These are phyloP conservation scores for Populus alba DNA, from an alignment of 345 rosid species.

Conservation along the genomic window DNA sequence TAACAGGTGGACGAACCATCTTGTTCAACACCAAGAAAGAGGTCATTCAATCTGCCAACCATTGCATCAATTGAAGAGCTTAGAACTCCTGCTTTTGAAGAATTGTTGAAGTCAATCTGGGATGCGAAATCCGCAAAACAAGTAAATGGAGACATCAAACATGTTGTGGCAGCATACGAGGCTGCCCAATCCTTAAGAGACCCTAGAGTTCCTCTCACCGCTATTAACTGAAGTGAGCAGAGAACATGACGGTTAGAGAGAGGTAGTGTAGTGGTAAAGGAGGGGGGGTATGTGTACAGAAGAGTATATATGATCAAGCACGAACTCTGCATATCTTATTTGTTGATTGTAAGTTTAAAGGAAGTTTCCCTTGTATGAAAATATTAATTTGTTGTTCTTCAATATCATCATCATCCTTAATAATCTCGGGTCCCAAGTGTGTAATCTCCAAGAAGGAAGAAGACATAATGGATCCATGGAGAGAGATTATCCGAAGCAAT, in stretches of 20 bases:
- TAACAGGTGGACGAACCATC: constrained; percentile 84
- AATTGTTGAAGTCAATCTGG: constrained; percentile 66
- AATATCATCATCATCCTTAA: too few relatives aligned
- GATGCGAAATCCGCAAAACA: constrained; percentile 60
- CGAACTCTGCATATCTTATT: constrained; percentile 18
- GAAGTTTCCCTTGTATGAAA: constrained; percentile 2
- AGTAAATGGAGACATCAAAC: constrained; percentile 73
- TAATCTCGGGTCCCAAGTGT: too few relatives aligned
- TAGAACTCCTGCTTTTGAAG: constrained; percentile 81
- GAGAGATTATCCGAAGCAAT: too few relatives aligned
- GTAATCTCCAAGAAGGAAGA: too few relatives aligned
- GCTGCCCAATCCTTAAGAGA: constrained; percentile 67
- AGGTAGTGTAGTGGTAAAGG: constrained; percentile 6
- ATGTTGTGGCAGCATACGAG: constrained; percentile 46
- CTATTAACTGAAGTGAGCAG: constrained; percentile 55
- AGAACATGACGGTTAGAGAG: constrained; percentile 7
- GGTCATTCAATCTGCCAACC: constrained; percentile 72
- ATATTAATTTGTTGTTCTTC: background rate
- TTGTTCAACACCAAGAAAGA: constrained; percentile 85
- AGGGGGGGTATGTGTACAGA: constrained; percentile 39
- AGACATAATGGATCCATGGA: too few relatives aligned
- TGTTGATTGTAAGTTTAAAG: constrained; percentile 30
- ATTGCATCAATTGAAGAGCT: constrained; percentile 78
- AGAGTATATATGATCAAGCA: background rate
- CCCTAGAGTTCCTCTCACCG: constrained; percentile 83